Evolutionary conservation across 352 stramenopile species (phyloP).

Genomic region (Phytophthora tubulina): DNA sequence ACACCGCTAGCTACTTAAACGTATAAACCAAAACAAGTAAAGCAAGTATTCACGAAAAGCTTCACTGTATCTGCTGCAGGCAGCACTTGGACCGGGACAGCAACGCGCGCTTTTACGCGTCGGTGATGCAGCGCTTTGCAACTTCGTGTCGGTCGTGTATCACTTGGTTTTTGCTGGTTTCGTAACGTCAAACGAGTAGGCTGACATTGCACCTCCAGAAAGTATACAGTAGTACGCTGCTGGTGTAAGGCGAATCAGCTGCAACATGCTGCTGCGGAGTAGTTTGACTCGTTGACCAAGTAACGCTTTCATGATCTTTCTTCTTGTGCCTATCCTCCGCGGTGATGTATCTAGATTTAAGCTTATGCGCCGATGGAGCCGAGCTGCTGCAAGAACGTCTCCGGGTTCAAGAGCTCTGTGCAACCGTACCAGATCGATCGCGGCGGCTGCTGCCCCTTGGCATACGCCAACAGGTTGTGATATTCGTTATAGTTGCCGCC

Average conservation of each 20-base stretch:
- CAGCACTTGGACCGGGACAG: no score
- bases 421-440: constrained; percentile 90
- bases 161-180: no score
- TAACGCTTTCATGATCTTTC: neutral
- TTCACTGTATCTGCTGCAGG: no score
- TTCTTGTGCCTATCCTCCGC: neutral
- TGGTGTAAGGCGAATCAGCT: no score
- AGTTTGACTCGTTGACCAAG: no score
- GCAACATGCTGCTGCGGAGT: no score
- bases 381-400: constrained; percentile 92
- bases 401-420: constrained; percentile 89
- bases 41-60: neutral
- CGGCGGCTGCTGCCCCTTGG: constrained; percentile 71
- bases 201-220: neutral
- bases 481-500: constrained; percentile 92
- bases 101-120: no score
- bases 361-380: constrained; percentile 67
- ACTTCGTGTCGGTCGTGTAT: no score
- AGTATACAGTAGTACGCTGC: no score
- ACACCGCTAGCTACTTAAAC: neutral
- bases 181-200: no score
- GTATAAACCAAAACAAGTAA: constrained; percentile 1
- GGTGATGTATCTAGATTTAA: no score
- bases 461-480: constrained; percentile 87
- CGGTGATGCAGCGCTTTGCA: no score